Evolutionary conservation across 768 basidiomycete species (phyloP), one percentile per base, ranked within the genome.

Genomic region (Russula emetica): DNA sequence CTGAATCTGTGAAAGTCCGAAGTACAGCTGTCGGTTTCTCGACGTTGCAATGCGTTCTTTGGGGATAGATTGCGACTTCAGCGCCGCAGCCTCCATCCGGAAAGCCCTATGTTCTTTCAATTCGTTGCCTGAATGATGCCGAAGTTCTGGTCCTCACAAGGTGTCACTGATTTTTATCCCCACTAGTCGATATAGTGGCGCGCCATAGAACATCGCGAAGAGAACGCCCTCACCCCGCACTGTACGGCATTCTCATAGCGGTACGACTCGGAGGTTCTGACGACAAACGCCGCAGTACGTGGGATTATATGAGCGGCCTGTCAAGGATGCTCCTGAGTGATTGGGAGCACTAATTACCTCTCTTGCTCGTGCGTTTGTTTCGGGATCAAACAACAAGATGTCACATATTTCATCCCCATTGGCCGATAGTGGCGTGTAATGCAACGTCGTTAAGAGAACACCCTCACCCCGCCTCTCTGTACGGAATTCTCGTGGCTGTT

Each of bases 371-470:
- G 38, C 16, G 18, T 18, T 40, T 40, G 16, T 18, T 40, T 16
- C 38, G 38, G 38, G 38, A 40, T 40, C 38, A 40, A 16, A 10
- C 38, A 16, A 73, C 76, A 2, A 83, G 93, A 94, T 42, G 94
- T 95, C 73, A 95, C 94, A 62, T 92, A 94, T 73, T 95, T 91
- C 71, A 95, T 96, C 94, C 92, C 40, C 94, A 11, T 96, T 96
- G 73, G 88, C 85, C 68, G 93, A 88, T 89, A 67, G 44, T n/a
- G 11, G 36, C 13, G 49, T 26, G 26, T 45, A 38, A 47, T 95
- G 93, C 92, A 81, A 89, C 71, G 83, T 83, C 69, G 75, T 74
- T 51, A 93, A 93, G 73, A 91, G 95, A 85, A 79, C 94, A 5
- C 84, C 90, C 7, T 92, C 92, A 2, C 74, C 80, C 24, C 82